Conservation (phyloP, 2,329 filamentous ascomycete genomes). For the Aspergillus neoniger region DNA sequence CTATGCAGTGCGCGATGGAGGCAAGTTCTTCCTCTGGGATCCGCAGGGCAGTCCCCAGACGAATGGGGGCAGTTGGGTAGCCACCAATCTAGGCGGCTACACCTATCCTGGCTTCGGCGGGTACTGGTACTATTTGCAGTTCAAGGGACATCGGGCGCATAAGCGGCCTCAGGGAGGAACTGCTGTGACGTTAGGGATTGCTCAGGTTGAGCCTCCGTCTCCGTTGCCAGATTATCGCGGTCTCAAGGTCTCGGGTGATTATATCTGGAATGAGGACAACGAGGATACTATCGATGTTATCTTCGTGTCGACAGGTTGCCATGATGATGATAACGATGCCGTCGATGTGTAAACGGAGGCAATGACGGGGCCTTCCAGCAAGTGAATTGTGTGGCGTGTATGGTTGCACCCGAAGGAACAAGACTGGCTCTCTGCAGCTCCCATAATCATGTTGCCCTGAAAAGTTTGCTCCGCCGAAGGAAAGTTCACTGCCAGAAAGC, state of each 20-base stretch:
- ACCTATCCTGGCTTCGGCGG: background rate
- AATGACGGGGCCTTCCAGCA: too few species aligned
- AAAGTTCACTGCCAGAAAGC: too few species aligned
- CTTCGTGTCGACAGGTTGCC: background rate
- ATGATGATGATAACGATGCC: background rate
- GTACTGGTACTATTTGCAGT: constrained; percentile 3
- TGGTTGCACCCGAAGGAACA: too few species aligned
- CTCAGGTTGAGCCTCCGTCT: background rate
- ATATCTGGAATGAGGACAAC: background rate
- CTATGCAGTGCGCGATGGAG: background rate
- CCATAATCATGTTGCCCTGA: too few species aligned
- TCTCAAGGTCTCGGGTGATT: background rate
- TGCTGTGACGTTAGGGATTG: background rate
- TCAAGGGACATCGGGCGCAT: background rate
- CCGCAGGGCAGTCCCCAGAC: background rate
- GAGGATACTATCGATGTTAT: background rate
- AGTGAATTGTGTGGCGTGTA: too few species aligned
- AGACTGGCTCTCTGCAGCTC: too few species aligned
- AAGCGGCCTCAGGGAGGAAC: background rate
- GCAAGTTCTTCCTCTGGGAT: constrained; percentile 4
- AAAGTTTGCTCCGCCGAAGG: too few species aligned
- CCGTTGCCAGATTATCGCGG: background rate
- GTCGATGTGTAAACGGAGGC: background rate
- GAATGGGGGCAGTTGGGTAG: constrained; percentile 3
- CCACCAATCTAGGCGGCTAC: constrained; percentile 1